Evolutionary conservation across 805 yeast genomes (phyloP).

Genomic region (Schwanniomyces yamadae): DNA sequence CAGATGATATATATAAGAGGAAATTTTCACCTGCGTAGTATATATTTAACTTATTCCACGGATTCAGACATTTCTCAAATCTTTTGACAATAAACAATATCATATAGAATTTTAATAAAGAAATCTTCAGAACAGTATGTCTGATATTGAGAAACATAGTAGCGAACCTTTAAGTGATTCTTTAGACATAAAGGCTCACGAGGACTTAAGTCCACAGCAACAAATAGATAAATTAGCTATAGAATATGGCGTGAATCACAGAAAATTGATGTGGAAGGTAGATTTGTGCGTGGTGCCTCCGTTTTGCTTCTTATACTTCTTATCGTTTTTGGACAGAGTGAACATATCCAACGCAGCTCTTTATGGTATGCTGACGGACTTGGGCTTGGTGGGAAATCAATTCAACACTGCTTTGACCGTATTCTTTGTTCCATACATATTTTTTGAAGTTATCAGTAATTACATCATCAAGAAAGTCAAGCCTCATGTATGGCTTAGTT

Average conservation of each 20-base stretch:
- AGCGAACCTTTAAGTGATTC: no score
- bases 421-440: slow-evolving; percentile 68
- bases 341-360: slow-evolving; percentile 79
- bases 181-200: no score
- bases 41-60: no score
- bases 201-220: no score
- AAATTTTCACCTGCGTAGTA: no score
- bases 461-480: slow-evolving; percentile 54
- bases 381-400: slow-evolving; percentile 55
- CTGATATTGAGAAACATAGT: background rate
- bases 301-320: slow-evolving; percentile 70
- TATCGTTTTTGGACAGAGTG: slow-evolving; percentile 78
- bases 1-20: no score
- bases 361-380: slow-evolving; percentile 60
- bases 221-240: slow-evolving; percentile 22
- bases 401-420: slow-evolving; percentile 65
- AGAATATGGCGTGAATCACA: slow-evolving; percentile 49
- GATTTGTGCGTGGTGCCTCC: slow-evolving; percentile 73
- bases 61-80: no score
- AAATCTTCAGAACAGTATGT: no score
- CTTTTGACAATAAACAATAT: no score
- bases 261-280: slow-evolving; percentile 57
- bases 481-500: slow-evolving; percentile 65
- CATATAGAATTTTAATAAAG: no score
- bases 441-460: slow-evolving; percentile 65